phyloP scores from a whole-genome alignment of 352 stramenopile species.

The Globisporangium paddicum region DNA sequence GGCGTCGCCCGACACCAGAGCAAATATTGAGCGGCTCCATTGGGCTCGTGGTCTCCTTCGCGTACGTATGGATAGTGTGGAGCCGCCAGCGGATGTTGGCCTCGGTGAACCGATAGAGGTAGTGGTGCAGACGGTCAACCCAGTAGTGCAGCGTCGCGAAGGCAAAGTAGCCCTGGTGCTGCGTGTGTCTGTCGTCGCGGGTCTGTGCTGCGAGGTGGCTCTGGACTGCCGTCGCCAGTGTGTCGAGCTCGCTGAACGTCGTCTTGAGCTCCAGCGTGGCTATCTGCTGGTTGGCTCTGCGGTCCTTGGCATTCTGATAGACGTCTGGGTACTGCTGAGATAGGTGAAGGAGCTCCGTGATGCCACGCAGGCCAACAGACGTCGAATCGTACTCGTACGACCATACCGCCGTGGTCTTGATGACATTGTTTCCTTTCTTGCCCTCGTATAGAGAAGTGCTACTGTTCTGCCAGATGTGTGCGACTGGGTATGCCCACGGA shows the following conservation, averaged over 20 bases:
- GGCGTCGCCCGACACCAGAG: background rate
- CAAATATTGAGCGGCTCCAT: constrained; percentile 17
- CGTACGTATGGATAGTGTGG: constrained; percentile 11
- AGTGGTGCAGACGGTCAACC: constrained; percentile 33
- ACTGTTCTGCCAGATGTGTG: constrained; percentile 21
- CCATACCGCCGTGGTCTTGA: constrained; percentile 20
- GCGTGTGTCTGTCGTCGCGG: background rate
- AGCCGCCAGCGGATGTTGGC: constrained; percentile 20
- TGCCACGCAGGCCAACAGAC: constrained; percentile 24
- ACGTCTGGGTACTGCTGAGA: background rate
- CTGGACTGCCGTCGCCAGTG: constrained; percentile 16
- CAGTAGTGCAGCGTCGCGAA: constrained; percentile 22
- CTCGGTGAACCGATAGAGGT: constrained; percentile 6
- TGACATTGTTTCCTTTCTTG: constrained; percentile 9
- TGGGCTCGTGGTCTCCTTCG: constrained; percentile 1
- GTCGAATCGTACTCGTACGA: constrained; percentile 35
- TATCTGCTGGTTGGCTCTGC: background rate
- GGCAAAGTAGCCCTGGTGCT: constrained; percentile 2
- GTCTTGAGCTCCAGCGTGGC: constrained; percentile 17
- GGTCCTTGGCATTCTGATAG: constrained; percentile 9
- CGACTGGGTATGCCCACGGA: constrained; percentile 39
- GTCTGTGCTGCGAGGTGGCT: background rate
- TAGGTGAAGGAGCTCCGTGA: constrained; percentile 22
- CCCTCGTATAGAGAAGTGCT: constrained; percentile 10
- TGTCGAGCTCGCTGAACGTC: constrained; percentile 34